Conservation (phyloP, 176 grass and related monocot species). For the Lolium rigidum region DNA sequence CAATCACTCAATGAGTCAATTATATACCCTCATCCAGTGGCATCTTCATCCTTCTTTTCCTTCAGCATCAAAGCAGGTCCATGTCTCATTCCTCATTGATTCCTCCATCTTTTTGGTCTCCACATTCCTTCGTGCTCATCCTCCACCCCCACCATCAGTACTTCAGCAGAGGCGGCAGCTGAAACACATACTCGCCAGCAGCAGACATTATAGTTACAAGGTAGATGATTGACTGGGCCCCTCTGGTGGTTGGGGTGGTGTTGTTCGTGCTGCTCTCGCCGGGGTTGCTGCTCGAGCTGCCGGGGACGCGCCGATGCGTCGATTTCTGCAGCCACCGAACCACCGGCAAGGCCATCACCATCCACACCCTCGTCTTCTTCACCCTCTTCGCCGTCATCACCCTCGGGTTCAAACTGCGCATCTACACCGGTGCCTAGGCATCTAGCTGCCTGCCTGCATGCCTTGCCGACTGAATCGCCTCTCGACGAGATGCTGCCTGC, state of each 20-base stretch:
- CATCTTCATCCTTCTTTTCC: not conserved
- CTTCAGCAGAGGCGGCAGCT: not conserved
- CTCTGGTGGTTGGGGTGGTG: conserved; percentile 71
- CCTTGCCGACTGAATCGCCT: not conserved
- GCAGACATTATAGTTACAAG: not conserved
- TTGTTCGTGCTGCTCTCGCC: conserved; percentile 76
- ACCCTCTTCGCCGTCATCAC: conserved; percentile 59
- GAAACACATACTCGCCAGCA: not conserved
- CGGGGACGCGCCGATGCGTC: conserved; percentile 54
- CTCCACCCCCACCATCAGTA: not conserved
- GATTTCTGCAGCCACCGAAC: conserved; percentile 68
- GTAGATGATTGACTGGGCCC: conserved; percentile 75
- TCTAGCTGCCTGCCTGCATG: not conserved
- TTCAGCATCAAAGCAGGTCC: conserved; percentile 19
- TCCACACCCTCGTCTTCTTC: conserved; percentile 89
- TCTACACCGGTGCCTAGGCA: conserved; percentile 63
- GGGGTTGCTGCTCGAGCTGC: conserved; percentile 74
- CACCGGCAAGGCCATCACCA: conserved; percentile 62
- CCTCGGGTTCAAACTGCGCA: conserved; percentile 64
- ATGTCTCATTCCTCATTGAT: not conserved
- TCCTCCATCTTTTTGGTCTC: not conserved
- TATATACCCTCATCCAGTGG: not conserved
- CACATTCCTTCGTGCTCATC: conserved; percentile 1
- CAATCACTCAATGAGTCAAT: conserved; percentile 1
- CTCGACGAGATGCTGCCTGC: not conserved